phyloP scores from a whole-genome alignment of 208 protist genomes.

The Leishmania turanica region DNA sequence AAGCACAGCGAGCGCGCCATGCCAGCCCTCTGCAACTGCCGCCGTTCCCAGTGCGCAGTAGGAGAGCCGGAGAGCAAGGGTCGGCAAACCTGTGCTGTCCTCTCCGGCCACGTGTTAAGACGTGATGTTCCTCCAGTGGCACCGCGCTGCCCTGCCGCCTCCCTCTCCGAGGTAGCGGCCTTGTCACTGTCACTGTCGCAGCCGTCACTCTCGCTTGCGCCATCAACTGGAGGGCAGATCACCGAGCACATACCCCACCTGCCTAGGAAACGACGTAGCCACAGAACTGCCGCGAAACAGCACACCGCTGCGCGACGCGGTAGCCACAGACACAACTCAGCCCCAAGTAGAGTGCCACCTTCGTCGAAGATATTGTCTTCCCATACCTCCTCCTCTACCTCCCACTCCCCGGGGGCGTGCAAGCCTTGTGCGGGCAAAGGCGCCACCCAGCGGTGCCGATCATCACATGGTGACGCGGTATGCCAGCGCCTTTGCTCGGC shows the following conservation, averaged over 20 bases:
- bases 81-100: neutral
- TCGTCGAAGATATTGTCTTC: constrained; percentile 12
- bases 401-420: neutral
- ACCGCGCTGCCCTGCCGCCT: neutral
- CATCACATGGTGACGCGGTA: neutral
- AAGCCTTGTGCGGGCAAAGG: neutral
- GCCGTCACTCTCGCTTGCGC: neutral
- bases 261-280: neutral
- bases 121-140: neutral
- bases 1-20: neutral
- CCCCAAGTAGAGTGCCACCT: neutral
- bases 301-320: neutral
- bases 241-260: neutral
- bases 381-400: neutral
- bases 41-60: neutral
- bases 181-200: constrained; percentile 1
- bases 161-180: neutral
- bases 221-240: neutral
- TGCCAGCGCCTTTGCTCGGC: neutral
- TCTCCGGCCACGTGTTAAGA: neutral
- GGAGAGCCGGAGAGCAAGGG: constrained; percentile 1
- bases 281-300: no score
- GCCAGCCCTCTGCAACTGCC: neutral
- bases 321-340: constrained; percentile 6
- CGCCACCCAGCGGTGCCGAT: neutral